Evolutionary conservation across 1,284 basidiomycete genomes (phyloP).

Genomic region (Rhizoctonia solani): DNA sequence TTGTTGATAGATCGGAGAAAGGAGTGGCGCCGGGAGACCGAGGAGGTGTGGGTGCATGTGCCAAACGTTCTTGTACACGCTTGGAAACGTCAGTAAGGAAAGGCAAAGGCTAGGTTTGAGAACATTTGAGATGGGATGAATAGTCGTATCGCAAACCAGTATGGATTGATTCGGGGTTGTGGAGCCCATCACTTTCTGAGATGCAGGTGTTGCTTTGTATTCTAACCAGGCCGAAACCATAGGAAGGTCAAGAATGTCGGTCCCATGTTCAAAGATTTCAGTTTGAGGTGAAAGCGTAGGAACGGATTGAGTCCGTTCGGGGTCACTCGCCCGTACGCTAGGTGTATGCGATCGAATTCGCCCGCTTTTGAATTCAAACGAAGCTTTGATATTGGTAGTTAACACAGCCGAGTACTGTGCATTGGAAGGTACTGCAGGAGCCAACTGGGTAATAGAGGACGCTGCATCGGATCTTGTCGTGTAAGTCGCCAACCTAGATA

Average conservation of each 20-base stretch:
- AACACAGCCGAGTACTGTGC: slow-evolving; percentile 40
- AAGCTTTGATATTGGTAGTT: slow-evolving; percentile 69
- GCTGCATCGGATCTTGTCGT: slow-evolving; percentile 44
- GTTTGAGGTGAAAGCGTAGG: slow-evolving; percentile 1
- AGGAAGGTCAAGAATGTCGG: slow-evolving; percentile 58
- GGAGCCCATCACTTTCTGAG: slow-evolving; percentile 47
- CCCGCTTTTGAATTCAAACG: slow-evolving; percentile 79
- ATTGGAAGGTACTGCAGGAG: slow-evolving; percentile 44
- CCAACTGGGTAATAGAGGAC: slow-evolving; percentile 1
- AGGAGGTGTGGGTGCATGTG: slow-evolving; percentile 45
- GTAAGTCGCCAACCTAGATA: slow-evolving; percentile 62
- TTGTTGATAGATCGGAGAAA: slow-evolving; percentile 40
- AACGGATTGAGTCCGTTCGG: slow-evolving; percentile 35
- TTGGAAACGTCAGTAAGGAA: slow-evolving; percentile 77
- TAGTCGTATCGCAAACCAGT: slow-evolving; percentile 74
- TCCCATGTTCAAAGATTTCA: slow-evolving; percentile 37
- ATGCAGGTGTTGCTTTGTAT: slow-evolving; percentile 59
- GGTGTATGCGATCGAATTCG: slow-evolving; percentile 63
- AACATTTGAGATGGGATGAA: slow-evolving; percentile 85
- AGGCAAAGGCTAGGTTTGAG: slow-evolving; percentile 79
- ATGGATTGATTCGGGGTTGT: slow-evolving; percentile 55
- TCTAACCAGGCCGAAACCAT: slow-evolving; percentile 83
- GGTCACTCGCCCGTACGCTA: slow-evolving; percentile 48
- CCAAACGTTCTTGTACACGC: slow-evolving; percentile 65
- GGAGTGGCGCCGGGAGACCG: slow-evolving; percentile 41